These are phyloP conservation scores for Torulaspora franciscae DNA, from an alignment of 805 yeast genomes.

Conservation along the genomic window DNA sequence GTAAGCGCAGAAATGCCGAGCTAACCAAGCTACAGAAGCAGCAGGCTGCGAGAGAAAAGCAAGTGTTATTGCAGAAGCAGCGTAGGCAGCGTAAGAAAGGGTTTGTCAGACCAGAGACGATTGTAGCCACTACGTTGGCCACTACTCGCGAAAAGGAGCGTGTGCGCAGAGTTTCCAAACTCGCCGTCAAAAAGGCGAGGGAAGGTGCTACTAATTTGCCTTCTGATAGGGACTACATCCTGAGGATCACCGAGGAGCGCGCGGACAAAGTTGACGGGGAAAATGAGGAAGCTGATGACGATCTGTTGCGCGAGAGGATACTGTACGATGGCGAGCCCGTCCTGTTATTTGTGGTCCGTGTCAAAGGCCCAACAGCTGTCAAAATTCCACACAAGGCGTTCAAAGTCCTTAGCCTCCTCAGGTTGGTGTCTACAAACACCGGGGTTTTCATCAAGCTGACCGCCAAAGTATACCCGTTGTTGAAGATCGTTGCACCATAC, in stretches of 20 bases:
- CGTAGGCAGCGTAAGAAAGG: conserved; percentile 44
- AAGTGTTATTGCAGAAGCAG: conserved; percentile 42
- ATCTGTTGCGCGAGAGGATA: conserved; percentile 33
- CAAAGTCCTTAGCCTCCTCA: conserved; percentile 54
- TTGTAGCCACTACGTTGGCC: conserved; percentile 62
- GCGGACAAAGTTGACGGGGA: conserved; percentile 13
- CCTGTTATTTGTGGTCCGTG: conserved; percentile 62
- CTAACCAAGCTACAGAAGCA: conserved; percentile 68
- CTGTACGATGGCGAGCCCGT: conserved; percentile 42
- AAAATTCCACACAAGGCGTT: conserved; percentile 61
- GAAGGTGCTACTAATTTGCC: conserved; percentile 27
- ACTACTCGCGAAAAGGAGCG: conserved; percentile 64
- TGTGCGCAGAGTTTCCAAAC: conserved; percentile 55
- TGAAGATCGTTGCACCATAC: conserved; percentile 68
- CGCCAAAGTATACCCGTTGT: conserved; percentile 52
- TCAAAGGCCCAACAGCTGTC: conserved; percentile 59
- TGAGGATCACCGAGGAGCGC: conserved; percentile 28
- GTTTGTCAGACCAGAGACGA: conserved; percentile 69
- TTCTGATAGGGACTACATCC: conserved; percentile 35
- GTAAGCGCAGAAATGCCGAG: conserved; percentile 76
- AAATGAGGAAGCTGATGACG: conserved; percentile 27
- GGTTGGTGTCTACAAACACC: conserved; percentile 54
- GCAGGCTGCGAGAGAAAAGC: conserved; percentile 52
- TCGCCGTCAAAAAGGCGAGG: conserved; percentile 40
- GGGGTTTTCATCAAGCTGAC: conserved; percentile 71